Conservation (phyloP, 192 early-diverging fungal genomes). For the Linnemannia exigua region DNA sequence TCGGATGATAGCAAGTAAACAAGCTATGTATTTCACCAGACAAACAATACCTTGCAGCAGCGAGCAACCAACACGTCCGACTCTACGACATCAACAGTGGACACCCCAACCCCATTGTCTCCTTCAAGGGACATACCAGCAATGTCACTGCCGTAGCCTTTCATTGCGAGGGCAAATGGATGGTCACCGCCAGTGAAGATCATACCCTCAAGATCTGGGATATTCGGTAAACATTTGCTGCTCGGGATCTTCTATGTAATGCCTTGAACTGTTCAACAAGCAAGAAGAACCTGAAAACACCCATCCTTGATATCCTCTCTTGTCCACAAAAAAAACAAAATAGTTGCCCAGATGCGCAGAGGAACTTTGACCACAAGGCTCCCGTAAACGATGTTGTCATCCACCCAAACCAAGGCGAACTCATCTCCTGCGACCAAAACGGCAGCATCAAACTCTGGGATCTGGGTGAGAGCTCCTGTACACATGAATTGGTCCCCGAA, state of each 20-base stretch:
- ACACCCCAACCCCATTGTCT: slow-evolving; percentile 79
- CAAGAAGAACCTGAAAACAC: background rate
- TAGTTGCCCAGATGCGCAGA: slow-evolving; percentile 66
- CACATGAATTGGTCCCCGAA: slow-evolving; percentile 77
- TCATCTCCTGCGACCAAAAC: slow-evolving; percentile 87
- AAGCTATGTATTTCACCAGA: slow-evolving; percentile 89
- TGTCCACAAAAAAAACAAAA: background rate
- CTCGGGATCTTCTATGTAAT: no score
- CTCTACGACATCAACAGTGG: slow-evolving; percentile 87
- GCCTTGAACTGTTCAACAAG: background rate
- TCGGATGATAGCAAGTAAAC: slow-evolving; percentile 82
- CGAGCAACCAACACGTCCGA: slow-evolving; percentile 87
- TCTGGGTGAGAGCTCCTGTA: slow-evolving; percentile 71
- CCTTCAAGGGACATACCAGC: slow-evolving; percentile 73
- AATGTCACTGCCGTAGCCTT: slow-evolving; percentile 75
- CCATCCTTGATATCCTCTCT: background rate
- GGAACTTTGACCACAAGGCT: slow-evolving; percentile 72
- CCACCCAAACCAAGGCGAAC: slow-evolving; percentile 85
- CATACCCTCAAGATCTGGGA: slow-evolving; percentile 87
- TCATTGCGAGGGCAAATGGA: slow-evolving; percentile 79
- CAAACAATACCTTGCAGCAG: slow-evolving; percentile 88
- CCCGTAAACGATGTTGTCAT: slow-evolving; percentile 76
- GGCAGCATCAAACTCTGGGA: slow-evolving; percentile 82
- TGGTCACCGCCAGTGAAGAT: slow-evolving; percentile 85
- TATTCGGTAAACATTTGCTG: slow-evolving; percentile 70